phyloP scores from a whole-genome alignment of 2,329 filamentous ascomycete species.

The Aureobasidium musti region DNA sequence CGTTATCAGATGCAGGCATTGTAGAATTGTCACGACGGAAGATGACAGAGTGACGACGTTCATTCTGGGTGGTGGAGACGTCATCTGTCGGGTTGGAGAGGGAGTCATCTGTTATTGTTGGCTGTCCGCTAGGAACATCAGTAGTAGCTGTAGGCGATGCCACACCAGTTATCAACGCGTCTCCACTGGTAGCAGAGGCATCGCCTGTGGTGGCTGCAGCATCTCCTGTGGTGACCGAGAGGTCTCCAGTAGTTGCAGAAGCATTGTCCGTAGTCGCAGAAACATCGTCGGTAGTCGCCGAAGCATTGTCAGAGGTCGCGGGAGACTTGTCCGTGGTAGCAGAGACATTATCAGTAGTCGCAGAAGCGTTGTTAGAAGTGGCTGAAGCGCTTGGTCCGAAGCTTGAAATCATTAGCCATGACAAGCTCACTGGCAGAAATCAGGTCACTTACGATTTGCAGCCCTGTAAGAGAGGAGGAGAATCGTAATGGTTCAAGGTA shows the following conservation, averaged over 20 bases:
- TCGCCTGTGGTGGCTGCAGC: background rate
- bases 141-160: too few relatives aligned
- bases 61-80: background rate
- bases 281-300: background rate
- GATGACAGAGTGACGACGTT: background rate
- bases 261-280: background rate
- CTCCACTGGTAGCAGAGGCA: background rate
- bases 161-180: too few relatives aligned
- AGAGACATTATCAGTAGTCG: background rate
- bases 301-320: background rate
- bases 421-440: too few relatives aligned
- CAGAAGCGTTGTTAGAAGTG: background rate
- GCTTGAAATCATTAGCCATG: background rate
- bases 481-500: slow-evolving; percentile 15
- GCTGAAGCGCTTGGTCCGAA: background rate
- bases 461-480: slow-evolving; percentile 14
- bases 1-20: background rate
- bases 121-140: too few relatives aligned
- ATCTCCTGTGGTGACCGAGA: background rate
- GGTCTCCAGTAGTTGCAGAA: background rate
- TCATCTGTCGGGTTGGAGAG: background rate
- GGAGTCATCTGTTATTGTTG: too few relatives aligned
- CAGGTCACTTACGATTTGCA: background rate
- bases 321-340: background rate
- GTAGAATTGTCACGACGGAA: background rate